Conservation (phyloP, 768 basidiomycete species). For the Imleria badia region DNA sequence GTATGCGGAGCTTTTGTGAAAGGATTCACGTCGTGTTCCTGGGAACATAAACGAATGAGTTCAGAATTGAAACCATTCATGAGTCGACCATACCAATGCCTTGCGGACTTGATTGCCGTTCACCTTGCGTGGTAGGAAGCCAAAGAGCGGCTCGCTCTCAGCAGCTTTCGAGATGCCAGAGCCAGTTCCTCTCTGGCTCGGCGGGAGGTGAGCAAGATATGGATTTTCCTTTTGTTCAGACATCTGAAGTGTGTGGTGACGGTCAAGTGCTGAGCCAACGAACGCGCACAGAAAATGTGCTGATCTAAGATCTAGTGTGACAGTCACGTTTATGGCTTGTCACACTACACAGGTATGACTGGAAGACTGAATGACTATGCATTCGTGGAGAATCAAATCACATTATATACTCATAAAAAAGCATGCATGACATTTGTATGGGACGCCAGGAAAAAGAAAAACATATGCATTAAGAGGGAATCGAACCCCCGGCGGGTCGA, state of each 20-base stretch:
- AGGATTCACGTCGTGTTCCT: constrained; percentile 83
- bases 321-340: not conserved
- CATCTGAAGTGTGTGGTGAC: constrained; percentile 6
- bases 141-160: constrained; percentile 63
- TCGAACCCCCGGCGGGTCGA: constrained; percentile 88
- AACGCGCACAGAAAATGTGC: constrained; percentile 10
- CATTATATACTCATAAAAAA: no score
- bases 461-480: constrained; percentile 44
- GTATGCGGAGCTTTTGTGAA: constrained; percentile 84
- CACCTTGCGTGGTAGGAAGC: constrained; percentile 71
- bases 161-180: constrained; percentile 13
- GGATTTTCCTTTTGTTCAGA: constrained; percentile 43
- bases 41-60: not conserved
- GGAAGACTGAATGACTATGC: no score
- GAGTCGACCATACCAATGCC: constrained; percentile 57
- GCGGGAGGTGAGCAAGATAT: constrained; percentile 48
- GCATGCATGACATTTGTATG: not conserved
- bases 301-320: constrained; percentile 9
- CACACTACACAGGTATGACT: not conserved
- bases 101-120: constrained; percentile 61
- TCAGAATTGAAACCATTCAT: not conserved
- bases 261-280: not conserved
- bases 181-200: constrained; percentile 30
- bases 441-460: no score
- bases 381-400: no score